Percentiles rank a stretch among this genome's conserved stretches.
These are phyloP conservation scores for Aegilops umbellulata DNA, from an alignment of 176 grass and related monocot species.

Conservation along the genomic window DNA sequence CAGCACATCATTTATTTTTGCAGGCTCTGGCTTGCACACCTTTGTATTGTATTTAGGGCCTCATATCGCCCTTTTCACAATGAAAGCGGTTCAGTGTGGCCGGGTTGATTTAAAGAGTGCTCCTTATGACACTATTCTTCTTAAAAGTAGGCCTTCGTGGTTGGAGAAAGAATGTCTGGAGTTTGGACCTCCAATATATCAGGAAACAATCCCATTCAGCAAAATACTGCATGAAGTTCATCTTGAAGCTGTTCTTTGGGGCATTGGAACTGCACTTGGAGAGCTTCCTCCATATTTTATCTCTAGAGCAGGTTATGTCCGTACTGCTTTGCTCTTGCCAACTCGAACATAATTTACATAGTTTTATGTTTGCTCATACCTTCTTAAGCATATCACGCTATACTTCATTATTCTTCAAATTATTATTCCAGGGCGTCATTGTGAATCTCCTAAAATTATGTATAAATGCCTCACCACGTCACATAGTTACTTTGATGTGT, in stretches of 20 bases:
- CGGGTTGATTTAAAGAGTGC: conserved; percentile 86
- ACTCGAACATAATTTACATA: neutral
- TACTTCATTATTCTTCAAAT: neutral
- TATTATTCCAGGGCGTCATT: neutral
- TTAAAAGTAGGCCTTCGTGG: conserved; percentile 78
- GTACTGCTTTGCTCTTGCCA: conserved; percentile 1
- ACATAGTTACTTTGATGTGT: neutral
- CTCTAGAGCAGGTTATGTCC: conserved; percentile 83
- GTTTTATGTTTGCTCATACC: neutral
- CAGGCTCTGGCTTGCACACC: conserved; percentile 95
- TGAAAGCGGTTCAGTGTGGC: conserved; percentile 85
- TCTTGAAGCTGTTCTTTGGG: conserved; percentile 95
- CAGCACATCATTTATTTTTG: conserved; percentile 25
- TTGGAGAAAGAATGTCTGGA: conserved; percentile 88
- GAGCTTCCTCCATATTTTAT: conserved; percentile 99
- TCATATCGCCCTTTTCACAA: conserved; percentile 94
- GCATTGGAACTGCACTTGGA: conserved; percentile 92
- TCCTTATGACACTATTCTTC: conserved; percentile 90
- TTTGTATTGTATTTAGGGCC: conserved; percentile 94
- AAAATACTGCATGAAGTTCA: conserved; percentile 86
- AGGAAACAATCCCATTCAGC: conserved; percentile 67
- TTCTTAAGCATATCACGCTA: neutral
- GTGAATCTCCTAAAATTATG: neutral
- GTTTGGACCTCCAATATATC: conserved; percentile 71
- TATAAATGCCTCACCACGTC: neutral